phyloP scores from a whole-genome alignment of 169 alveolate species.

The Toxoplasma gondii region DNA sequence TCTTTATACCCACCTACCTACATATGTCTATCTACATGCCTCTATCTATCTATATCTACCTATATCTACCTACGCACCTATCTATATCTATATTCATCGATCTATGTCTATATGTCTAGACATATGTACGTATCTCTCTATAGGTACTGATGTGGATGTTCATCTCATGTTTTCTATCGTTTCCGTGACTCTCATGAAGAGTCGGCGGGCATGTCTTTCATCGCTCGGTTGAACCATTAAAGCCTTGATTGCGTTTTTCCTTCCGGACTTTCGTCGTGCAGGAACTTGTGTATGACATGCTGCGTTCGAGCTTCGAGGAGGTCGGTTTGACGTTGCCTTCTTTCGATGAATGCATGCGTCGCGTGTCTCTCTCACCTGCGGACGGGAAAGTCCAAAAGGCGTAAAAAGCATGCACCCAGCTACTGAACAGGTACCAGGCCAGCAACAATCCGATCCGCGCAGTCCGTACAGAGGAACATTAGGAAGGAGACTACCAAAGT shows the following conservation, averaged over 20 bases:
- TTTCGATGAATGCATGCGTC: constrained; percentile 46
- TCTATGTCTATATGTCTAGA: not conserved
- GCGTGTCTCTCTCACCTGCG: not conserved
- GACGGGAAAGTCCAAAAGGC: not conserved
- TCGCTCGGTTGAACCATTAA: not conserved
- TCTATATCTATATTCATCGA: no score
- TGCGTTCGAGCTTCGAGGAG: constrained; percentile 67
- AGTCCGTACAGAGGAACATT: no score
- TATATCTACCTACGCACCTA: no score
- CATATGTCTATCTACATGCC: not conserved
- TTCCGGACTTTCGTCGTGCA: constrained; percentile 23
- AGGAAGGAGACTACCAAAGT: no score
- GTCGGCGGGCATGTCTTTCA: no score
- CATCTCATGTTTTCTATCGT: no score
- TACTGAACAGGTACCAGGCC: no score
- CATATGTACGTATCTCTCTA: not conserved
- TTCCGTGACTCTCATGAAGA: no score
- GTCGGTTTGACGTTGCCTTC: constrained; percentile 62
- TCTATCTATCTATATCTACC: no score
- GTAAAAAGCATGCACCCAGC: no score
- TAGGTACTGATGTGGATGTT: no score
- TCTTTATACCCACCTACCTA: not conserved
- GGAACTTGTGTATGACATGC: constrained; percentile 76
- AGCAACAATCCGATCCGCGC: no score
- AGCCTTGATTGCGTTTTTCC: not conserved